A percentile compares a stretch with the other conserved stretches of the same genome.
Conservation (phyloP, 2,329 filamentous ascomycete species). For the Neopestalotiopsis clavispora region DNA sequence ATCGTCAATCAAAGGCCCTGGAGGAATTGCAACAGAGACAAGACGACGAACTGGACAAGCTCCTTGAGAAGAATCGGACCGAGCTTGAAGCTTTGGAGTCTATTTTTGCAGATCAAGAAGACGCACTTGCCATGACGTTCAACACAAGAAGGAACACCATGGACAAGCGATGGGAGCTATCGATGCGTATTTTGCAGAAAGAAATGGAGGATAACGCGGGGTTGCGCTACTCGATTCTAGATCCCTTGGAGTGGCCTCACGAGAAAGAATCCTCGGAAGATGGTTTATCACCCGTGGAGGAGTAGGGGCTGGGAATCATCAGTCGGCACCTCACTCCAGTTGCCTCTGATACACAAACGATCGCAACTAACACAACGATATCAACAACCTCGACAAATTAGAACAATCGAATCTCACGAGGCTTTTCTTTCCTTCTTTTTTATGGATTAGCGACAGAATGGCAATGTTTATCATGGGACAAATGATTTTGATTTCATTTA, state of each 20-base stretch:
- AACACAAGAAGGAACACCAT: constrained; percentile 48
- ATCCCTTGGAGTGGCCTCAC: constrained; percentile 46
- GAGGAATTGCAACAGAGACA: constrained; percentile 63
- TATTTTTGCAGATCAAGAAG: constrained; percentile 54
- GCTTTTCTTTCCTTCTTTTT: neutral
- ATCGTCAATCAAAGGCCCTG: constrained; percentile 65
- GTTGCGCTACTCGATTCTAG: constrained; percentile 46
- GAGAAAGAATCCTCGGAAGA: constrained; percentile 23
- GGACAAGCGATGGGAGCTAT: constrained; percentile 55
- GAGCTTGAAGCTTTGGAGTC: constrained; percentile 55
- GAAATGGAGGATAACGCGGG: constrained; percentile 54
- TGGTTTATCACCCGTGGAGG: constrained; percentile 14
- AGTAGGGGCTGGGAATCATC: neutral
- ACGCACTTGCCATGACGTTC: constrained; percentile 51
- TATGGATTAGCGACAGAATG: neutral
- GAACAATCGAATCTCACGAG: neutral
- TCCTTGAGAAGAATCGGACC: constrained; percentile 49
- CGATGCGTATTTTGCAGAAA: constrained; percentile 57
- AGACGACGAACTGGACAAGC: constrained; percentile 52
- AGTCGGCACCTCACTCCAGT: neutral
- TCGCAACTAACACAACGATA: neutral
- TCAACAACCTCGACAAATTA: neutral
- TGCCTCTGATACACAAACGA: neutral
- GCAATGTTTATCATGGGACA: neutral
- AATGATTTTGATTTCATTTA: neutral